Percentiles rank a stretch among this genome's conserved stretches.
Conservation (phyloP, 2,329 filamentous ascomycete genomes). For the Cladophialophora immunda region DNA sequence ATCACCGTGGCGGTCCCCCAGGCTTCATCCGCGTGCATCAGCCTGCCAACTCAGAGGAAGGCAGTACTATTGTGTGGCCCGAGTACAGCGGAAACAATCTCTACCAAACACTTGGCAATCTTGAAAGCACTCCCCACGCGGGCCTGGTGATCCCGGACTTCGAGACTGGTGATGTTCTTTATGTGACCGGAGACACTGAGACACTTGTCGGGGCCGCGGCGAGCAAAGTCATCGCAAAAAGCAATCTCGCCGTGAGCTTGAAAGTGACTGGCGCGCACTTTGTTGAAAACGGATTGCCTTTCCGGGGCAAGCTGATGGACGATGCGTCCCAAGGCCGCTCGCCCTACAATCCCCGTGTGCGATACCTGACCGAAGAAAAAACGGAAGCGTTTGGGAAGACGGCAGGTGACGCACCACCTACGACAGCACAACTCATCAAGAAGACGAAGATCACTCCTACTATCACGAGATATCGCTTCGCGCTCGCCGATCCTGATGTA, state of each 20-base stretch:
- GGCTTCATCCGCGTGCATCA: slow-evolving; percentile 75
- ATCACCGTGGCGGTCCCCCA: slow-evolving; percentile 76
- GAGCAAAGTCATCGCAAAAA: slow-evolving; percentile 68
- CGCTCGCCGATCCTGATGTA: slow-evolving; percentile 49
- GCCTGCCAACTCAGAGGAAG: slow-evolving; percentile 56
- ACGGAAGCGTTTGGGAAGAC: slow-evolving; percentile 23
- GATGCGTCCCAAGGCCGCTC: slow-evolving; percentile 55
- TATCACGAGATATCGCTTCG: slow-evolving; percentile 72
- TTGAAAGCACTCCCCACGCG: slow-evolving; percentile 70
- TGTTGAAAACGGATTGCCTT: slow-evolving; percentile 71
- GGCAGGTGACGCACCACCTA: slow-evolving; percentile 35
- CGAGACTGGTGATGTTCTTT: slow-evolving; percentile 74
- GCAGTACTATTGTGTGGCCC: slow-evolving; percentile 72
- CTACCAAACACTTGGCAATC: slow-evolving; percentile 84
- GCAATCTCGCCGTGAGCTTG: slow-evolving; percentile 77
- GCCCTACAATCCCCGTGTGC: slow-evolving; percentile 81
- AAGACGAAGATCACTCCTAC: slow-evolving; percentile 71
- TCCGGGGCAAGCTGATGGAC: slow-evolving; percentile 68
- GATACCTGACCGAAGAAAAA: slow-evolving; percentile 70
- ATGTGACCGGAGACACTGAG: slow-evolving; percentile 73
- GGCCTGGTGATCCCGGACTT: slow-evolving; percentile 80
- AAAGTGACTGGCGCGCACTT: slow-evolving; percentile 68
- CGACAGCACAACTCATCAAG: slow-evolving; percentile 64
- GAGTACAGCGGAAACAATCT: slow-evolving; percentile 86
- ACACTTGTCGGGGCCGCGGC: slow-evolving; percentile 73